Conservation (phyloP, 2,329 filamentous ascomycete genomes). For the Aspergillus floridensis region DNA sequence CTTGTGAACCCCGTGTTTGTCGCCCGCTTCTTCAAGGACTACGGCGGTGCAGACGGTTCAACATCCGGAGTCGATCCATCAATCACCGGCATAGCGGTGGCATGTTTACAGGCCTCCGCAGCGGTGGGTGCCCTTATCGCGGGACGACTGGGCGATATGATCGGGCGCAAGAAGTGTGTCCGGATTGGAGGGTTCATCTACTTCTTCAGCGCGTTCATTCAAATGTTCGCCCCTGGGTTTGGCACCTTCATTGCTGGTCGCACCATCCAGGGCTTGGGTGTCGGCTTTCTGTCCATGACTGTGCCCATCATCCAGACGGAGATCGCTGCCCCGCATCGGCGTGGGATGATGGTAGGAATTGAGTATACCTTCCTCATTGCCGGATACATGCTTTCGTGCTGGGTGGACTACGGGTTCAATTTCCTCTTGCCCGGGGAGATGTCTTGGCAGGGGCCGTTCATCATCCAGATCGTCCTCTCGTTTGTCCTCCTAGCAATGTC, state of each 20-base stretch:
- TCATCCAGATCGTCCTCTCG: constrained; percentile 34
- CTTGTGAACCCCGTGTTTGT: constrained; percentile 42
- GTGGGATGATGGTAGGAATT: constrained; percentile 42
- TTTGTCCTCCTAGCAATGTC: constrained; percentile 37
- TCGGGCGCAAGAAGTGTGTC: constrained; percentile 38
- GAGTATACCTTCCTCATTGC: constrained; percentile 39
- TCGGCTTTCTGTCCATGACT: constrained; percentile 37
- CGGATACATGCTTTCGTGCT: constrained; percentile 42
- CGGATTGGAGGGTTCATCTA: constrained; percentile 38
- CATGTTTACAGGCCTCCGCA: constrained; percentile 37
- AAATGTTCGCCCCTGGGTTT: constrained; percentile 37
- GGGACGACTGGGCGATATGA: constrained; percentile 36
- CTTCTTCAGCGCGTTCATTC: constrained; percentile 39
- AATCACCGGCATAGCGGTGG: constrained; percentile 39
- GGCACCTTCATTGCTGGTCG: constrained; percentile 34
- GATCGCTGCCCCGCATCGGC: constrained; percentile 36
- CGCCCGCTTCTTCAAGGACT: constrained; percentile 40
- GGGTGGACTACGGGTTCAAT: constrained; percentile 41
- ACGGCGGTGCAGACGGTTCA: constrained; percentile 37
- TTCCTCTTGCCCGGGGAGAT: constrained; percentile 34
- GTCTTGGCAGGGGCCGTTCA: constrained; percentile 33
- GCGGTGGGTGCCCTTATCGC: constrained; percentile 36
- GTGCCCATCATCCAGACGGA: constrained; percentile 40
- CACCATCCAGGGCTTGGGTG: constrained; percentile 36
- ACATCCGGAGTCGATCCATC: constrained; percentile 31